These are phyloP conservation scores for Tetratostichococcus sp. DNA, from an alignment of 139 green algal species.

Conservation along the genomic window DNA sequence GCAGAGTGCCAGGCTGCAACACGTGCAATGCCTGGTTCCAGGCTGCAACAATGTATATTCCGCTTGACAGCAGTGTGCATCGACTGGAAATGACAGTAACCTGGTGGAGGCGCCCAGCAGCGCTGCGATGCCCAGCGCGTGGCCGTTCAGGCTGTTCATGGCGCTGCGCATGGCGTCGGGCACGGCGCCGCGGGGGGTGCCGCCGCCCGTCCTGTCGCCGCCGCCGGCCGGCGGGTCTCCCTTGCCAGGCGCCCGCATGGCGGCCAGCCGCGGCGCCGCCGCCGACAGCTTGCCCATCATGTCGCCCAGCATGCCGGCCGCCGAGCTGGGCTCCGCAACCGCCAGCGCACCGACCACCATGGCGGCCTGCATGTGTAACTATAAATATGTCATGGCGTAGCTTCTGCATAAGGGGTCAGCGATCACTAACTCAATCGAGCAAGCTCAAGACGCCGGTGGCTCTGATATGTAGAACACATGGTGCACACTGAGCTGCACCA, in stretches of 20 bases:
- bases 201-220: conserved; percentile 3
- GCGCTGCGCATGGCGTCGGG: conserved; percentile 32
- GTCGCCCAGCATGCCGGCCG: conserved; percentile 36
- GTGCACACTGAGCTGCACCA: too few species aligned
- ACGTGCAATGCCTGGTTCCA: too few species aligned
- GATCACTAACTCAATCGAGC: too few species aligned
- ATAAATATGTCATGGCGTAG: too few species aligned
- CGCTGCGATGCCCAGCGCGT: conserved; percentile 46
- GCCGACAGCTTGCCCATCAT: conserved; percentile 28
- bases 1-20: too few species aligned
- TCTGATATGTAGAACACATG: too few species aligned
- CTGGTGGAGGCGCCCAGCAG: conserved; percentile 51
- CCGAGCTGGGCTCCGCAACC: conserved; percentile 45
- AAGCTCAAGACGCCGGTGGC: too few species aligned
- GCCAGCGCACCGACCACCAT: conserved; percentile 56
- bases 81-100: too few species aligned
- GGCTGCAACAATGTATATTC: too few species aligned
- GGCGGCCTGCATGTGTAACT: conserved; percentile 49
- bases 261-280: conserved; percentile 20
- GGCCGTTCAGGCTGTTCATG: conserved; percentile 64
- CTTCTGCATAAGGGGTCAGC: too few species aligned
- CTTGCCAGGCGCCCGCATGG: conserved; percentile 21
- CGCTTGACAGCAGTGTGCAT: too few species aligned
- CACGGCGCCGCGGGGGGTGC: conserved; percentile 10
- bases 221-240: conserved; percentile 11